Evolutionary conservation across 176 grass and related monocot genomes (phyloP).

Genomic region (Pontederia crassipes): DNA sequence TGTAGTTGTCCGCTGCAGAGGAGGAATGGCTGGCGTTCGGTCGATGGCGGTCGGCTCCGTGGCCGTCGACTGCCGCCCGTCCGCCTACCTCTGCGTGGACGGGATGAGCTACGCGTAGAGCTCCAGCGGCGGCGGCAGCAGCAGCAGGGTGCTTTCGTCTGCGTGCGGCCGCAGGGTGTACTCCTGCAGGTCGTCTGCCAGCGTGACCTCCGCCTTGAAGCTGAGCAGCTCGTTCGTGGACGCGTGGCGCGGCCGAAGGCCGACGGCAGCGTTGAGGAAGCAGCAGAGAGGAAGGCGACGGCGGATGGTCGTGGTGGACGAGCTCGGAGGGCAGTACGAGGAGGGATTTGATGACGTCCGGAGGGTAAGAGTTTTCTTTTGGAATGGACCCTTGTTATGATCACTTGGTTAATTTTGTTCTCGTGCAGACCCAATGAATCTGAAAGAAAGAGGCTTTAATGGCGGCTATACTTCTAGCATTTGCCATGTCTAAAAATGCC

Average conservation of each 20-base stretch:
- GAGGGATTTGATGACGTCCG: slow-evolving; percentile 52
- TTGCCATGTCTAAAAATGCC: too few relatives aligned
- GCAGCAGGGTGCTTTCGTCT: neutral
- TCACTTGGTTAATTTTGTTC: neutral
- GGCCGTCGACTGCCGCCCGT: slow-evolving; percentile 1
- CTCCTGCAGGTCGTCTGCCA: neutral
- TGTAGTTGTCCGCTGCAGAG: too few relatives aligned
- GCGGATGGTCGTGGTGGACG: slow-evolving; percentile 28
- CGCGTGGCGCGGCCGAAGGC: slow-evolving; percentile 10
- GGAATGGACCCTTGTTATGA: too few relatives aligned
- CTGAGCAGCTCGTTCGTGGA: slow-evolving; percentile 6
- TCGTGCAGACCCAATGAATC: neutral
- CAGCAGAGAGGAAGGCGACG: slow-evolving; percentile 11
- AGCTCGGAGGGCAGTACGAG: slow-evolving; percentile 51
- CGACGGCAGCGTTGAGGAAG: slow-evolving; percentile 8
- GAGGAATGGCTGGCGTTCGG: too few relatives aligned
- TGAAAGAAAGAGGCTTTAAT: too few relatives aligned
- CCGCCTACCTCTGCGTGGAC: neutral
- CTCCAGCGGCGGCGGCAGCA: too few relatives aligned
- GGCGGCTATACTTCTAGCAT: too few relatives aligned
- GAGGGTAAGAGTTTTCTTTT: neutral
- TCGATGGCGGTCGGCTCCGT: neutral
- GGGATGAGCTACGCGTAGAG: neutral
- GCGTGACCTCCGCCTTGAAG: neutral
- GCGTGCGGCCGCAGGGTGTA: neutral